These are phyloP conservation scores for Aspergillus thermomutatus DNA, from an alignment of 2,329 filamentous ascomycete genomes.

Conservation along the genomic window DNA sequence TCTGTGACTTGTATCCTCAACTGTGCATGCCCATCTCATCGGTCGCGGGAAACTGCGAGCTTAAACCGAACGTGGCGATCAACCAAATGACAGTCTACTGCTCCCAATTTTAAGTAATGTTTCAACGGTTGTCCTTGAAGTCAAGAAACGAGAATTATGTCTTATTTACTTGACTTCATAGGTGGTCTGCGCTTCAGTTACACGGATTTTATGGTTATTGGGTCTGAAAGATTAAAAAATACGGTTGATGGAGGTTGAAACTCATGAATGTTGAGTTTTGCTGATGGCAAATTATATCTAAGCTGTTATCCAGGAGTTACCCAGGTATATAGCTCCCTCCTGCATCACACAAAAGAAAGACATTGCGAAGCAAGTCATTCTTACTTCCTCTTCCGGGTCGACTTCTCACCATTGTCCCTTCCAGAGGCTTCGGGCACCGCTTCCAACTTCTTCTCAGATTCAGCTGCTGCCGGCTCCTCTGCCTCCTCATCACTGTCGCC, in stretches of 20 bases:
- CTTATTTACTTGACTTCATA: too few species aligned
- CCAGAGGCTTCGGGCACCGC: conserved; percentile 25
- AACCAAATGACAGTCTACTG: conserved; percentile 8
- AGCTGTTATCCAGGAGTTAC: neutral
- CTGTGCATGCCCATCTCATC: neutral
- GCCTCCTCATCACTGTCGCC: conserved; percentile 76
- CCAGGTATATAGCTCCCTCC: neutral
- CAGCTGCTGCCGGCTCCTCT: conserved; percentile 39
- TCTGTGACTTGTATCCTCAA: neutral
- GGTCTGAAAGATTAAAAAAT: neutral
- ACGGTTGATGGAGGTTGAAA: neutral
- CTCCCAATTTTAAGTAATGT: neutral
- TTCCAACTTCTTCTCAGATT: conserved; percentile 19
- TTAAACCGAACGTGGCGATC: conserved; percentile 20
- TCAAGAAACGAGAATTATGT: too few species aligned
- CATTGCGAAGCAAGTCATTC: neutral
- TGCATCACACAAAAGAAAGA: neutral
- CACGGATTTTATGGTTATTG: neutral
- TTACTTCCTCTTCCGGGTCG: conserved; percentile 36
- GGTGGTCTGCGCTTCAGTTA: neutral
- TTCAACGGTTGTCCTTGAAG: too few species aligned
- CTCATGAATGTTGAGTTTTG: neutral
- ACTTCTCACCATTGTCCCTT: conserved; percentile 23
- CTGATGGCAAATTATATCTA: neutral
- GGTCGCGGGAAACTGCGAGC: conserved; percentile 1